Base-by-base conservation (phyloP, 352 stramenopile genomes). In the Phytophthora fragariae region DNA sequence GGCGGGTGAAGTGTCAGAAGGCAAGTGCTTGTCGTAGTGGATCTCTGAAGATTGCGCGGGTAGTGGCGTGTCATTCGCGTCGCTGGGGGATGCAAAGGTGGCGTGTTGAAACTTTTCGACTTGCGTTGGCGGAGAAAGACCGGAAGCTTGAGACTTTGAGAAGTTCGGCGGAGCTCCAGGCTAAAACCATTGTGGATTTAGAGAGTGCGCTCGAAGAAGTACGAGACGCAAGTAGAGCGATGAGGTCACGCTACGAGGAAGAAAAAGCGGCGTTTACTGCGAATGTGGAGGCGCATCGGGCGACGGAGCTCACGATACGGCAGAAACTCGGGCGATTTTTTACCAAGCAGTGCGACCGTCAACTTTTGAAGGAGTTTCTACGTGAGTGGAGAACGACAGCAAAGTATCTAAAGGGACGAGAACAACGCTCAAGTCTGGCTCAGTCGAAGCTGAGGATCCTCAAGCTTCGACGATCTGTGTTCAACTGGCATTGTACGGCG, bases 301-400 rank as follows among this genome's bases (percentile, higher is more conserved):
- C 41, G n/a, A 35, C 64, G 37, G 66, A 72, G 15, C n/a, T 72
- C 14, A 63, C 61, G 29, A 63, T 86, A 39, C 63, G 72, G 27
- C 53, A 80, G n/a, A 77, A 79, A 65, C 21, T 84, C 11, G 77
- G 72, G 0, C 57, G 53, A 1, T 85, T 81, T 41, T 76, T 86
- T 7, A 62, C 64, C 1, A 86, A 68, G n/a, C 77, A 77, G 33
- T 84, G 68, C 3, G 58, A 75, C 14, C 79, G 79, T 1, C 76
- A 85, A 21, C 29, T 82, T 11, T 14, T 81, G 12, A 68, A 69
- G 9, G 44, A 58, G 0, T 15, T 71, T 37, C 3, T 79, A 15
- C 41, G 10, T 1, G 55, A 65, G 15, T 83, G 75, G 72, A 76
- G 57, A 19, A 37, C 55, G 7, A 37, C 62, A 0, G 35, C 63